These are phyloP conservation scores for Camelina hispida DNA, from an alignment of 345 rosid genomes.

Conservation along the genomic window DNA sequence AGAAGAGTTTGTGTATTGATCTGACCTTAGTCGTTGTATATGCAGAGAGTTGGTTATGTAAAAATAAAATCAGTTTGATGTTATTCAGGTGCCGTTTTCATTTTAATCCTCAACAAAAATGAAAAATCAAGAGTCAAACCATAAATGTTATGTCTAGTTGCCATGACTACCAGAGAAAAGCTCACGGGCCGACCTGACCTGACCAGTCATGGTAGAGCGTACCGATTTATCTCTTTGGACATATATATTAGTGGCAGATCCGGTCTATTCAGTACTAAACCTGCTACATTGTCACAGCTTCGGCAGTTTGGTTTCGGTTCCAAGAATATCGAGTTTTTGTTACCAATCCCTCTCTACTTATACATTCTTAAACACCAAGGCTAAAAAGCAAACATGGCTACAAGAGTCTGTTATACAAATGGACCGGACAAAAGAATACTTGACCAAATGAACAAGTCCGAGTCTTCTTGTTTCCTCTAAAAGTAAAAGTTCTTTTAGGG, in stretches of 20 bases:
- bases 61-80: background rate
- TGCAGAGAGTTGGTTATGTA: conserved; percentile 27
- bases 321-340: background rate
- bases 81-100: background rate
- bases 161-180: background rate
- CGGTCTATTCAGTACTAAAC: too few species aligned
- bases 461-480: background rate
- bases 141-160: conserved; percentile 3
- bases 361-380: background rate
- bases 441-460: background rate
- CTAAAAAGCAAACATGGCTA: background rate
- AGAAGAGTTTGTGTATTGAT: conserved; percentile 17
- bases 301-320: background rate
- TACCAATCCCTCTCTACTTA: background rate
- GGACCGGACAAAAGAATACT: background rate
- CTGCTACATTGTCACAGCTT: background rate
- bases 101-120: background rate
- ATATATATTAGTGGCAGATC: too few species aligned
- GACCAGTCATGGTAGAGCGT: background rate
- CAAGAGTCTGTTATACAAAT: background rate
- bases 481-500: conserved; percentile 5
- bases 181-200: conserved; percentile 5
- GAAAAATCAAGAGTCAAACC: background rate
- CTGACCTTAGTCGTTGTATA: conserved; percentile 25
- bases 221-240: background rate